Base-by-base conservation (phyloP, 176 grass and related monocot genomes). In the Oryza glumipatula region DNA sequence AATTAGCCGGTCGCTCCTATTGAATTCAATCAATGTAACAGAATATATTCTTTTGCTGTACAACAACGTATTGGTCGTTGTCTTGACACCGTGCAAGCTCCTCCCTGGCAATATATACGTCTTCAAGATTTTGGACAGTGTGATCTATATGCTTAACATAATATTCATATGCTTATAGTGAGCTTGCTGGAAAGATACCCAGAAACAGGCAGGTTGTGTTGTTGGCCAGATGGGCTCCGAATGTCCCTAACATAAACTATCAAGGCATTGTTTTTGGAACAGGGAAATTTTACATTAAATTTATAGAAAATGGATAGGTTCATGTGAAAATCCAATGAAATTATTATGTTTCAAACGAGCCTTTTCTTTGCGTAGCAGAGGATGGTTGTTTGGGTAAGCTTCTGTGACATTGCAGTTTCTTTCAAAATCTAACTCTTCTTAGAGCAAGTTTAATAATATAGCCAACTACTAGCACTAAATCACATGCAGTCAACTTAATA, bases 31-130 rank as follows among this genome's bases (percentile, higher is more conserved):
- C 58, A 23, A 22, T 61, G 56, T 16, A 16, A 54, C 41, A 45
- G 23, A 86, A 83, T 83, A 83, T 80, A 87, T 83, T 90, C 75
- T 87, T 90, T 58, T 58, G 17, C 5, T 90, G 73, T 19, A 74
- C 74, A 70, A 86, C 67, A 68, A 79, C 60, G 44, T 41, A n/a
- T 85, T 68, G 56, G 83, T 54, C 30, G 13, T 14, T 49, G 4
- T 39, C 9, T 82, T 35, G 23, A 22, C 58, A 73, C 24, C 39
- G 23, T 24, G 30, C 32, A 67, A 46, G 73, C 77, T 60, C 45
- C 35, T 66, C 44, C 35, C 79, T 13, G 38, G 8, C 4, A 32
- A 24, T 65, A 49, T 65, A 49, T 38, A 35, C 13, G 15, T 10
- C 17, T 43, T 38, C 10, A 30, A 51, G 26, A 21, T 36, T 70